Conservation (phyloP, 75 land plant species). For the Azolla pinnata region DNA sequence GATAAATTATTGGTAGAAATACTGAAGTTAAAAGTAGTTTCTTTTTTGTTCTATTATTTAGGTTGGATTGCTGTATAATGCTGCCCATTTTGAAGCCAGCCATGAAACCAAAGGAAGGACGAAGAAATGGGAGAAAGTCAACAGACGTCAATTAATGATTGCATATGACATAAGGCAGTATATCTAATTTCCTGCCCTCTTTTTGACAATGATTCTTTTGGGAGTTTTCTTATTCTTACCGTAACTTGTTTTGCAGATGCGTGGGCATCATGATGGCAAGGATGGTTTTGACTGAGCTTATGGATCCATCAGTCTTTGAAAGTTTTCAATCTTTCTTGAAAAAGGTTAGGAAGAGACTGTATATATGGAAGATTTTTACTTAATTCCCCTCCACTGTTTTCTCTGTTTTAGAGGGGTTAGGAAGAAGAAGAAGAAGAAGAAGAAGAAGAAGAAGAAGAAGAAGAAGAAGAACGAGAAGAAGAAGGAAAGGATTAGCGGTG, state of each 20-base stretch:
- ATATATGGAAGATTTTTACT: neutral
- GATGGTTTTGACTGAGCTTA: slow-evolving; percentile 78
- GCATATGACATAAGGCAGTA: slow-evolving; percentile 84
- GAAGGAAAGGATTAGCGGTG: no score
- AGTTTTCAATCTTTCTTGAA: slow-evolving; percentile 60
- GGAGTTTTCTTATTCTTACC: no score
- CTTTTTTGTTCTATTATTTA: slow-evolving; percentile 16
- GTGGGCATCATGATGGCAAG: slow-evolving; percentile 88
- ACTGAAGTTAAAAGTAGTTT: no score
- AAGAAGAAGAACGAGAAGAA: no score
- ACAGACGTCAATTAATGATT: slow-evolving; percentile 66
- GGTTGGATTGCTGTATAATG: slow-evolving; percentile 90
- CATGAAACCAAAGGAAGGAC: slow-evolving; percentile 16
- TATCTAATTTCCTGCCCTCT: neutral
- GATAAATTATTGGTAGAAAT: no score
- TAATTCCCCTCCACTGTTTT: no score
- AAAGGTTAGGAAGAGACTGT: slow-evolving; percentile 25
- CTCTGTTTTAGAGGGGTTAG: no score
- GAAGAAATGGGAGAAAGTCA: slow-evolving; percentile 9
- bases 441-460: no score
- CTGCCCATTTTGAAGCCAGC: slow-evolving; percentile 54
- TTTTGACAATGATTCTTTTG: no score
- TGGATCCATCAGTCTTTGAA: slow-evolving; percentile 61
- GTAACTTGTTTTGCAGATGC: slow-evolving; percentile 69
- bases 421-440: no score